phyloP scores from a whole-genome alignment of 345 rosid genomes.

The Eucalyptus cloeziana region DNA sequence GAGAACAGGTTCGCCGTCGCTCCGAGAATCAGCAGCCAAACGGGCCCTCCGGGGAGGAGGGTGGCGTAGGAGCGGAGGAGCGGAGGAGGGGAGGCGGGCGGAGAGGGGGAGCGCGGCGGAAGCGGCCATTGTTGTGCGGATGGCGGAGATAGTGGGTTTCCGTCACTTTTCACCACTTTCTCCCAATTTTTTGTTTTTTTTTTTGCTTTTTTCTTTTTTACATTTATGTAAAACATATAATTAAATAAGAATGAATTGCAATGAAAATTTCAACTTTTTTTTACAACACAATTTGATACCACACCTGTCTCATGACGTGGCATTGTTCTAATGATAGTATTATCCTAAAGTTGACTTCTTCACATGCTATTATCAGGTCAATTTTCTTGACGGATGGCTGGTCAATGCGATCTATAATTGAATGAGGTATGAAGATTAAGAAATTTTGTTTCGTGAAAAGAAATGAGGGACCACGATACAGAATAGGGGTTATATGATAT shows the following conservation, averaged over 20 bases:
- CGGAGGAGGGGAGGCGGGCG: neutral
- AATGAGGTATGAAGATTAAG: neutral
- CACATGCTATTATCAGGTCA: neutral
- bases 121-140: neutral
- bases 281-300: neutral
- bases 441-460: neutral
- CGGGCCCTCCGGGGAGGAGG: neutral
- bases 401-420: neutral
- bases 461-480: neutral
- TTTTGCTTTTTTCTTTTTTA: neutral
- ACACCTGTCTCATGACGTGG: rapidly evolving
- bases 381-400: rapidly evolving
- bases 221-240: neutral
- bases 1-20: neutral
- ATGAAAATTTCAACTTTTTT: neutral
- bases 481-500: neutral
- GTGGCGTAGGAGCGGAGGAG: too few species aligned
- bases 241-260: neutral
- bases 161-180: neutral
- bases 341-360: too few species aligned
- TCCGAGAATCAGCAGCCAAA: neutral
- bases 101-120: neutral
- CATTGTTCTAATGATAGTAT: neutral
- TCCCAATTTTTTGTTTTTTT: neutral
- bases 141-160: neutral